These are phyloP conservation scores for Tulasnella sp. DNA, from an alignment of 768 basidiomycete genomes.

Conservation along the genomic window DNA sequence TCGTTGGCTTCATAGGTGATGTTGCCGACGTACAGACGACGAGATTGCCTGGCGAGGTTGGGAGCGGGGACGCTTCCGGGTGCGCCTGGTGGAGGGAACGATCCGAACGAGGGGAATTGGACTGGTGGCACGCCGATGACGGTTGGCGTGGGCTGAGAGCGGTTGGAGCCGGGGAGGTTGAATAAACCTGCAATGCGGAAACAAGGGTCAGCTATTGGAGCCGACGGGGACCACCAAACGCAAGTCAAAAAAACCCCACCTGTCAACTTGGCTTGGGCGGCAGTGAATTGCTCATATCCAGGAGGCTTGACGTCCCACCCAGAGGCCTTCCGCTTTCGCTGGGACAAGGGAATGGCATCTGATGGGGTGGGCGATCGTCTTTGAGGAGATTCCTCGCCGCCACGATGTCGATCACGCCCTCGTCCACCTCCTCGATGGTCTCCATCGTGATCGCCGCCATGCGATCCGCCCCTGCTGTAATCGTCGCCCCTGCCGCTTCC, in stretches of 20 bases:
- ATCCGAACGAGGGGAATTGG: constrained; percentile 66
- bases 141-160: constrained; percentile 72
- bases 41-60: constrained; percentile 87
- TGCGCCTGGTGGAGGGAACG: constrained; percentile 50
- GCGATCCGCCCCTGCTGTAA: constrained; percentile 37
- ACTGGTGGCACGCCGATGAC: constrained; percentile 64
- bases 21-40: constrained; percentile 94
- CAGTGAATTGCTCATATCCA: constrained; percentile 91
- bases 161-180: constrained; percentile 92
- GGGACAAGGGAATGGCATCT: constrained; percentile 72
- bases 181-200: constrained; percentile 66
- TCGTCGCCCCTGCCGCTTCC: constrained; percentile 42
- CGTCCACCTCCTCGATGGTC: constrained; percentile 23
- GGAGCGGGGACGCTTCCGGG: constrained; percentile 66
- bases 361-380: constrained; percentile 88
- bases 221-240: not conserved
- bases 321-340: constrained; percentile 82
- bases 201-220: constrained; percentile 25
- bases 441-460: constrained; percentile 40
- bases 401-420: constrained; percentile 48
- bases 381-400: constrained; percentile 60
- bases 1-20: constrained; percentile 94
- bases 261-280: constrained; percentile 97
- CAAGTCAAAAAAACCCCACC: constrained; percentile 48
- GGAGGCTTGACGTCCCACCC: constrained; percentile 97